Conservation (phyloP, 495 filamentous ascomycete genomes). For the Trichoderma erinaceum region DNA sequence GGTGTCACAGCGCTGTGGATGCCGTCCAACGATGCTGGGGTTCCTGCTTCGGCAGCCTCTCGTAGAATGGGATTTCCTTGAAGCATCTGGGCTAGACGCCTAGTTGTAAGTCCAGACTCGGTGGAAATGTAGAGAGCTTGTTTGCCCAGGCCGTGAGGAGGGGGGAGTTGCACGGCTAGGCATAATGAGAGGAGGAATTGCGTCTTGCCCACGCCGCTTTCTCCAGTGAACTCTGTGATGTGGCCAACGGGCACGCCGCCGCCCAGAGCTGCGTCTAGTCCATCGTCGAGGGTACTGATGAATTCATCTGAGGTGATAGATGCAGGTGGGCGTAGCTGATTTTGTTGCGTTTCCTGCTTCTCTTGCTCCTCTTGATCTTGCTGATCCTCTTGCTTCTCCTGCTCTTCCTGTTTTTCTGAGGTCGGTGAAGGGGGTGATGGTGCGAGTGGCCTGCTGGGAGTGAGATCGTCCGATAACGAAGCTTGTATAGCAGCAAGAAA, state of each 20-base stretch:
- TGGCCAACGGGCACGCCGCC: slow-evolving; percentile 83
- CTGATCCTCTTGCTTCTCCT: too few species aligned
- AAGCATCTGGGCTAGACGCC: slow-evolving; percentile 72
- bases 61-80: slow-evolving; percentile 48
- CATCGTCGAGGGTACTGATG: slow-evolving; percentile 75
- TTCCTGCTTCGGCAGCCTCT: slow-evolving; percentile 35
- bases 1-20: slow-evolving; percentile 78
- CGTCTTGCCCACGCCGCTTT: slow-evolving; percentile 94
- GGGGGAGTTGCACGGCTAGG: slow-evolving; percentile 71
- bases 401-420: not conserved
- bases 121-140: slow-evolving; percentile 91
- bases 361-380: slow-evolving; percentile 8
- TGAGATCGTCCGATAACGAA: slow-evolving; percentile 60
- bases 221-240: slow-evolving; percentile 86
- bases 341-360: not conserved
- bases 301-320: slow-evolving; percentile 22
- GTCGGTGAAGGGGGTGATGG: not conserved
- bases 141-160: slow-evolving; percentile 60
- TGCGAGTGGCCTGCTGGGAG: slow-evolving; percentile 28
- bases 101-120: slow-evolving; percentile 75
- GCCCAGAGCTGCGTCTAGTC: slow-evolving; percentile 65
- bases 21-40: slow-evolving; percentile 58
- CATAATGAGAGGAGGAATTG: slow-evolving; percentile 84
- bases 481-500: slow-evolving; percentile 57
- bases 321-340: slow-evolving; percentile 19